phyloP scores from a whole-genome alignment of 176 grass and related monocot genomes.

The Tillandsia leiboldiana region DNA sequence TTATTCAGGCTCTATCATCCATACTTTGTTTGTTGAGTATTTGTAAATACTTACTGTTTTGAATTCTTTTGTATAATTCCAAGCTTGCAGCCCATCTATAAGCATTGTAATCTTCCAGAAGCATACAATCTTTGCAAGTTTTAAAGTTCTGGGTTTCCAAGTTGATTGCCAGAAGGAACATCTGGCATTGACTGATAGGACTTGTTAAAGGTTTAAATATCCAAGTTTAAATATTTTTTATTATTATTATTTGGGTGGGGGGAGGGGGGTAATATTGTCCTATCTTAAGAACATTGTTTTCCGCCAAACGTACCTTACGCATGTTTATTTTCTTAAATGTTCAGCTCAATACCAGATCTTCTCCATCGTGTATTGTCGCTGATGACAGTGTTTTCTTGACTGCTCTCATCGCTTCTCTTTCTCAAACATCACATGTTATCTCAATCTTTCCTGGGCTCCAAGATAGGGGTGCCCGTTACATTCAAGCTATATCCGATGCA shows the following conservation, averaged over 20 bases:
- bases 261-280: too few species aligned
- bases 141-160: too few species aligned
- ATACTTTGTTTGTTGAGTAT: background rate
- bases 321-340: constrained; percentile 22
- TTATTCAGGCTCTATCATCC: background rate
- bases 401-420: constrained; percentile 47
- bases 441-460: constrained; percentile 63
- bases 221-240: too few species aligned
- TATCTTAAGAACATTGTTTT: background rate
- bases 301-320: constrained; percentile 7
- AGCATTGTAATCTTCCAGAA: too few species aligned
- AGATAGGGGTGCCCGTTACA: constrained; percentile 49
- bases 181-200: too few species aligned
- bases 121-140: too few species aligned
- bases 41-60: background rate
- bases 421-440: constrained; percentile 57
- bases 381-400: constrained; percentile 87
- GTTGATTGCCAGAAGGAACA: too few species aligned
- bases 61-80: background rate
- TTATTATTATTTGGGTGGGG: too few species aligned
- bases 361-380: constrained; percentile 60
- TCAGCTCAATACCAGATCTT: constrained; percentile 51
- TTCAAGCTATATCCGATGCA: constrained; percentile 51
- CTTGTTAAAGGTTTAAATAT: too few species aligned
- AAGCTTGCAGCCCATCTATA: too few species aligned